phyloP scores from a whole-genome alignment of 768 basidiomycete genomes.

The Exidia glandulosa region DNA sequence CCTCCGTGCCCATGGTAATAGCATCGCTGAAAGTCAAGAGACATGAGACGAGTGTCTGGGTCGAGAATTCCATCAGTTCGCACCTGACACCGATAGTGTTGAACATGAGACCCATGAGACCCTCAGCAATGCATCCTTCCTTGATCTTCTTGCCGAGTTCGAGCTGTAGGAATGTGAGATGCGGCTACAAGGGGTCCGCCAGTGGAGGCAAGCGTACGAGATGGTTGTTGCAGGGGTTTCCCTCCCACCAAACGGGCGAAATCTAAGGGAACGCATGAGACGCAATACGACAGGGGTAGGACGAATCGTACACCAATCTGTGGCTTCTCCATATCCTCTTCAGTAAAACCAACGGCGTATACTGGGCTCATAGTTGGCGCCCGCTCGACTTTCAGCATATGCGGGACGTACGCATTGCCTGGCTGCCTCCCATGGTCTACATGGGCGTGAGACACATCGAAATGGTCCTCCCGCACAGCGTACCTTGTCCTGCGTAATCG shows the following conservation, averaged over 20 bases:
- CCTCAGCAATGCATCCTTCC: slow-evolving; percentile 71
- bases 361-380: too few species aligned
- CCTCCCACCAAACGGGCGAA: slow-evolving; percentile 88
- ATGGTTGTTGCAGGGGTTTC: slow-evolving; percentile 64
- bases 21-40: slow-evolving; percentile 47
- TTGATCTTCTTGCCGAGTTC: slow-evolving; percentile 73
- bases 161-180: slow-evolving; percentile 35
- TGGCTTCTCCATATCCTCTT: slow-evolving; percentile 75
- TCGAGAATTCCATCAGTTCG: neutral
- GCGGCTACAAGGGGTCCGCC: slow-evolving; percentile 3
- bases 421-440: slow-evolving; percentile 59
- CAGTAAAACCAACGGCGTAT: slow-evolving; percentile 65
- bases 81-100: slow-evolving; percentile 81
- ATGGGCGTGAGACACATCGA: neutral
- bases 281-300: neutral
- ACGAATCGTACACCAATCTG: slow-evolving; percentile 36
- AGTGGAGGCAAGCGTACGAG: slow-evolving; percentile 36
- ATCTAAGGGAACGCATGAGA: slow-evolving; percentile 35
- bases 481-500: slow-evolving; percentile 71
- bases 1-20: slow-evolving; percentile 84
- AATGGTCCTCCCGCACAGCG: neutral
- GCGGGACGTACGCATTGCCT: slow-evolving; percentile 64
- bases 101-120: slow-evolving; percentile 70
- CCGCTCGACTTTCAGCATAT: neutral
- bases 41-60: neutral